phyloP scores from a whole-genome alignment of 306 rosid species.

The Calophaca sinica region DNA sequence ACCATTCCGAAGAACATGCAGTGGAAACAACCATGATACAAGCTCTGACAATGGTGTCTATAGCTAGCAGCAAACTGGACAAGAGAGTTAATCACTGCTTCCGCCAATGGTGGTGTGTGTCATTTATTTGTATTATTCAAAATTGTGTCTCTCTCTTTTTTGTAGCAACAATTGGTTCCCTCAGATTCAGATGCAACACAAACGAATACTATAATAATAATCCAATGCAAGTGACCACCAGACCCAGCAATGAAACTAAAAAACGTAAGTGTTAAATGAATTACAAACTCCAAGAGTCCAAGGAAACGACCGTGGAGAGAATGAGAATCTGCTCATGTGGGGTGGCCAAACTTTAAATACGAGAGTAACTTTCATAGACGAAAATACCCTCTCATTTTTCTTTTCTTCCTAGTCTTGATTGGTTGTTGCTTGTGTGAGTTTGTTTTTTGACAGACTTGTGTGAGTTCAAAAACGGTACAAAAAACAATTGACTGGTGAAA shows the following conservation, averaged over 20 bases:
- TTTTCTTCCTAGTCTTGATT: not conserved
- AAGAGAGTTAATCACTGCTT: too few species aligned
- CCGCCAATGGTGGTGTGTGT: not conserved
- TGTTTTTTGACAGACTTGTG: too few species aligned
- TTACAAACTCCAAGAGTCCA: conserved; percentile 20
- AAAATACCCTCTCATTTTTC: conserved; percentile 21
- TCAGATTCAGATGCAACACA: conserved; percentile 20
- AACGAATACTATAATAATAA: too few species aligned
- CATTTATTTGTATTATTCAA: not conserved
- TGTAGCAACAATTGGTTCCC: conserved; percentile 12
- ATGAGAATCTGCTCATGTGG: conserved; percentile 24
- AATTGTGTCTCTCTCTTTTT: not conserved
- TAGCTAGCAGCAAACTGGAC: too few species aligned
- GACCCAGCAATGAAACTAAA: not conserved
- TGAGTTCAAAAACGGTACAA: too few species aligned
- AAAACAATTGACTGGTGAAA: too few species aligned
- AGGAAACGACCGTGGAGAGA: not conserved
- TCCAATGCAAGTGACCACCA: too few species aligned
- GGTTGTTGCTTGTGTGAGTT: too few species aligned
- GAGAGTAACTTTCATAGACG: not conserved
- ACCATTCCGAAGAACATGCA: not conserved
- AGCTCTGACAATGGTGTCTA: conserved; percentile 4
- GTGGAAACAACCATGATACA: not conserved
- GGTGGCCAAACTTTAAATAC: not conserved
- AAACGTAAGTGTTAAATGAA: not conserved